A percentile compares a stretch with the other conserved stretches of the same genome.
Evolutionary conservation across 2,329 filamentous ascomycete species (phyloP).

Genomic region (Colletotrichum higginsianum): DNA sequence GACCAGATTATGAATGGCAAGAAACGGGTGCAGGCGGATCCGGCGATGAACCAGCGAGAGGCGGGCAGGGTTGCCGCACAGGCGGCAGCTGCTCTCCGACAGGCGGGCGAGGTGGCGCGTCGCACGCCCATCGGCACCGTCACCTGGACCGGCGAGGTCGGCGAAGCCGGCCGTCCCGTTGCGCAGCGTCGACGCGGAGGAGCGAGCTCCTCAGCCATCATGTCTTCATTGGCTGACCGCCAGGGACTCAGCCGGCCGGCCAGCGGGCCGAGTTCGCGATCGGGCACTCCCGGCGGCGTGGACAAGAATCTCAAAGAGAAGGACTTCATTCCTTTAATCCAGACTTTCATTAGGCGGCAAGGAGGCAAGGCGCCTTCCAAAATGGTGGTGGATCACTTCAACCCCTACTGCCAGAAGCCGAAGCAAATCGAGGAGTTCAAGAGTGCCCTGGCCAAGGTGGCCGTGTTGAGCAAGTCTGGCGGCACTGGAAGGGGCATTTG

Average conservation of each 20-base stretch:
- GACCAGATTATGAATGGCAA: conserved; percentile 90
- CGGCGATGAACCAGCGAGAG: conserved; percentile 84
- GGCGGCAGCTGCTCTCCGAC: conserved; percentile 82
- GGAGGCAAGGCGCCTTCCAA: conserved; percentile 86
- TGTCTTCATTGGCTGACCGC: conserved; percentile 71
- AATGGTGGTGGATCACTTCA: conserved; percentile 91
- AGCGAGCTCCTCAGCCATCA: conserved; percentile 68
- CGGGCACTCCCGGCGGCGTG: conserved; percentile 57
- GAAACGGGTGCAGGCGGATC: conserved; percentile 80
- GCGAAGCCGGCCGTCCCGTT: conserved; percentile 80
- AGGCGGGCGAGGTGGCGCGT: conserved; percentile 80
- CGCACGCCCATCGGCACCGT: conserved; percentile 85
- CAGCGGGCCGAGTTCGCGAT: conserved; percentile 61
- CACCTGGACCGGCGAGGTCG: conserved; percentile 93
- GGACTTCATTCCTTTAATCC: conserved; percentile 81
- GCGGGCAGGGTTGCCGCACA: conserved; percentile 84
- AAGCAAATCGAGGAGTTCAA: conserved; percentile 85
- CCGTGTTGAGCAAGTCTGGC: conserved; percentile 74
- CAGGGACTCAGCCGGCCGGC: conserved; percentile 60
- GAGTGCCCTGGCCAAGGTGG: conserved; percentile 82
- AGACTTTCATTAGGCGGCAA: conserved; percentile 82
- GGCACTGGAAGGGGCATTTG: conserved; percentile 69
- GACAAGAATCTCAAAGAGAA: conserved; percentile 64
- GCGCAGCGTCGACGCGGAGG: conserved; percentile 65
- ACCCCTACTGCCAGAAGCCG: conserved; percentile 79